Percentiles rank a stretch among this genome's conserved stretches.
Conservation (phyloP, 2,329 filamentous ascomycete species). For the Aspergillus costaricaensis region DNA sequence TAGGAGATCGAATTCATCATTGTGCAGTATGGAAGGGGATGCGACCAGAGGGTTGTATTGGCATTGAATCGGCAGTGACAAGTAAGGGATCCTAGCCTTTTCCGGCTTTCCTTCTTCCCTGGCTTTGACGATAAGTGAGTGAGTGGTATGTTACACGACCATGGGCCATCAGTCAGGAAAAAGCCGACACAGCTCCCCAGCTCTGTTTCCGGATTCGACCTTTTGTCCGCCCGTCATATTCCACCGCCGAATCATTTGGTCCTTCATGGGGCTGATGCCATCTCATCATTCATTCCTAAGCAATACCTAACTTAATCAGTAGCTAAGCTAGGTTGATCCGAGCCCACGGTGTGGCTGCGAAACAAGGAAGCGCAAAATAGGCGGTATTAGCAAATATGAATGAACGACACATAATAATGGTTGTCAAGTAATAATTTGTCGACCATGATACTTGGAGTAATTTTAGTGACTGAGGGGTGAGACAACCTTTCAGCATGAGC, state of each 20-base stretch:
- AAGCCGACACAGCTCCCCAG: background rate
- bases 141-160: background rate
- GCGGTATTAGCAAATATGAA: background rate
- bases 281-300: too few species aligned
- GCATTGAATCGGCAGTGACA: background rate
- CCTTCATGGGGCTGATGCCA: too few species aligned
- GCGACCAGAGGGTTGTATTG: background rate
- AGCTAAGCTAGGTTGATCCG: too few species aligned
- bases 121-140: background rate
- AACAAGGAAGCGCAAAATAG: background rate
- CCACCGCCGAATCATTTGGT: background rate
- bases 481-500: background rate
- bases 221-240: background rate
- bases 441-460: background rate
- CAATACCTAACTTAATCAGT: too few species aligned
- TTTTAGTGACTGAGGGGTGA: background rate
- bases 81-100: background rate
- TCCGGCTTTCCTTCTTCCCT: background rate
- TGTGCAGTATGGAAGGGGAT: background rate
- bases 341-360: too few species aligned
- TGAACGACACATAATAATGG: background rate
- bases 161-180: background rate
- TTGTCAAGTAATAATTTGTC: background rate
- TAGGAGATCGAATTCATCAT: too few species aligned
- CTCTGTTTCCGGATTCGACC: background rate